Base-by-base conservation (phyloP, 1,284 basidiomycete genomes). In the Rhodofomes roseus region DNA sequence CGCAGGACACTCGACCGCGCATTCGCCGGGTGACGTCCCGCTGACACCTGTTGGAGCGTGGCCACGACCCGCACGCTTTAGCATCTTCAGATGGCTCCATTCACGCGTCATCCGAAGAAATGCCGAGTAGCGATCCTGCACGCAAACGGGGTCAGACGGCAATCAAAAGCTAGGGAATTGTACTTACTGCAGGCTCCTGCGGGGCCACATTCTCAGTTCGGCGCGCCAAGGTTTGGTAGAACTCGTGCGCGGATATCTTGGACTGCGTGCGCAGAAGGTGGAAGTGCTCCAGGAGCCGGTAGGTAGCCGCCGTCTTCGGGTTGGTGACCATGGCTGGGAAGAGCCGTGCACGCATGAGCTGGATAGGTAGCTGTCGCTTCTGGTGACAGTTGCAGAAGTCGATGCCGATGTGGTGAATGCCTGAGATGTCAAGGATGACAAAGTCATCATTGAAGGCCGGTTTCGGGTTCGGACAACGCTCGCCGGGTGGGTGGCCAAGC, bases 351-450 rank as follows among this genome's bases (percentile, higher is more conserved):
- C 60, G 58, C 48, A 75, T 60, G 0, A 75, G 62, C 48, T 75
- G 73, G 0, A 25, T 25, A 18, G 43, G 20, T 18, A 40, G 51
- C 0, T 55, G 52, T 4, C 36, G 20, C 14, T 55, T 56, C 8
- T 3, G 9, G 8, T 56, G 56, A 62, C 76, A 78, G 1, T 60
- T 65, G 55, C 75, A 78, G 58, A 69, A 75, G 41, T 73, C 61
- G 6, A 77, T 22, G 0, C 52, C 57, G 6, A 76, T 65, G 1
- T 65, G 31, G 50, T 75, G 73, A n/a, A 77, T 62, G 0, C 74
- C 74, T 36, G 67, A 70, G 5, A 58, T 62, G 58, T 76, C 63
- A 11, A 78, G 50, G 4, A 75, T 63, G 0, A 68, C 59, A 50
- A 77, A 74, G 39, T 54, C 54, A 14, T 61, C 50, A 18, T 31